Evolutionary conservation across 352 stramenopile genomes (phyloP).

Genomic region (Globisporangium irregulare): DNA sequence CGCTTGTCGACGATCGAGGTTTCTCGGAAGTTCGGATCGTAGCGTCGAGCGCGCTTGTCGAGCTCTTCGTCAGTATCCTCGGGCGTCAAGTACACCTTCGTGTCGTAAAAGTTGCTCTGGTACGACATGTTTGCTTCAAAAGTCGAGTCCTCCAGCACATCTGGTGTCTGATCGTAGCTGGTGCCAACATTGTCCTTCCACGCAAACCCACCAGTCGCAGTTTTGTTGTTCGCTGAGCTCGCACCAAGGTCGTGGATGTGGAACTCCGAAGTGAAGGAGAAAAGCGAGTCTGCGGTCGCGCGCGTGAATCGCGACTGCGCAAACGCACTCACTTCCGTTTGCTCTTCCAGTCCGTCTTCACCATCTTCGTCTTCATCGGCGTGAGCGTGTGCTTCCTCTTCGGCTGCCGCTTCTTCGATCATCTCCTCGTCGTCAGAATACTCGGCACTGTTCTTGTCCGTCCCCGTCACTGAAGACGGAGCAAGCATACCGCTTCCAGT

Average conservation of each 20-base stretch:
- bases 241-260: constrained; percentile 27
- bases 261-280: constrained; percentile 23
- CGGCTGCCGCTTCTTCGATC: constrained; percentile 9
- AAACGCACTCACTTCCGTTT: constrained; percentile 54
- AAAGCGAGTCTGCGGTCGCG: constrained; percentile 30
- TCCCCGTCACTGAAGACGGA: background rate
- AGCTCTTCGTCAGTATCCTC: constrained; percentile 34
- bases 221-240: constrained; percentile 3
- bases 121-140: constrained; percentile 19
- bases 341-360: constrained; percentile 44
- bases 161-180: constrained; percentile 1
- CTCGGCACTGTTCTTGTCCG: constrained; percentile 17
- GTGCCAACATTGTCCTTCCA: constrained; percentile 12
- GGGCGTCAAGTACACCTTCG: constrained; percentile 27
- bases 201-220: background rate
- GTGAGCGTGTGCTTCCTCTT: constrained; percentile 19
- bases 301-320: constrained; percentile 54
- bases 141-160: constrained; percentile 13
- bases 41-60: constrained; percentile 35
- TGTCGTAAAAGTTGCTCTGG: constrained; percentile 32
- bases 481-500: constrained; percentile 28
- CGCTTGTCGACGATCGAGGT: background rate
- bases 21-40: constrained; percentile 25
- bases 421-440: constrained; percentile 30
- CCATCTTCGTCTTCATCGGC: constrained; percentile 22